Conservation (phyloP, 2,329 filamentous ascomycete genomes). For the Alternaria sp. region DNA sequence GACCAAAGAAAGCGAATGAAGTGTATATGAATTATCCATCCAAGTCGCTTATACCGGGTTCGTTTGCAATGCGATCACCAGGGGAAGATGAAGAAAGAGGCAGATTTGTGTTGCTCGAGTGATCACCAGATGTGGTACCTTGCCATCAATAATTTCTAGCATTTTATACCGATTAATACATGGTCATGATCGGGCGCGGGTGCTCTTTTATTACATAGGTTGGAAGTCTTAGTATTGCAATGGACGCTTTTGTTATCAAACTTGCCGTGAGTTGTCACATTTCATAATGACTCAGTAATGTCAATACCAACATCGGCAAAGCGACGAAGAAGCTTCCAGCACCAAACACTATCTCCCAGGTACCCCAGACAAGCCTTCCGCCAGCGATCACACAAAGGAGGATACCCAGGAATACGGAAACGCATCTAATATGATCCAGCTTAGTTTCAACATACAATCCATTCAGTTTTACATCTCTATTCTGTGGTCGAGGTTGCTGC, state of each 20-base stretch:
- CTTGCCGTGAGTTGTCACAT: neutral
- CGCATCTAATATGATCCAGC: neutral
- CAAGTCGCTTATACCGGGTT: neutral
- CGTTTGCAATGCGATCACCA: neutral
- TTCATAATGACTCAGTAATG: neutral
- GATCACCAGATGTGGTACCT: rapidly evolving
- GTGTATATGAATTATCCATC: neutral
- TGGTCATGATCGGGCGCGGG: too few species aligned
- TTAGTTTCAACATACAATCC: neutral
- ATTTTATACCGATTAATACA: rapidly evolving
- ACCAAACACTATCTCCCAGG: conserved; percentile 16
- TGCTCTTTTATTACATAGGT: too few species aligned
- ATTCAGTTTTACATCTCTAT: neutral
- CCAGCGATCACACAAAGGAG: neutral
- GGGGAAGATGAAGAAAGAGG: neutral
- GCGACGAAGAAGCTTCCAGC: conserved; percentile 18
- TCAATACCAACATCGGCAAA: conserved; percentile 8
- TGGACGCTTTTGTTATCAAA: neutral
- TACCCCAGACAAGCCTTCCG: conserved; percentile 7
- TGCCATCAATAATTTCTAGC: rapidly evolving
- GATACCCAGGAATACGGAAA: neutral
- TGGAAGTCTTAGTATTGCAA: too few species aligned
- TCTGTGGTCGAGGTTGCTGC: neutral
- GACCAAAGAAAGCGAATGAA: neutral
- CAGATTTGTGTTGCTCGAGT: rapidly evolving